phyloP scores from a whole-genome alignment of 192 early-diverging fungal species.

The Coemansia sp. region DNA sequence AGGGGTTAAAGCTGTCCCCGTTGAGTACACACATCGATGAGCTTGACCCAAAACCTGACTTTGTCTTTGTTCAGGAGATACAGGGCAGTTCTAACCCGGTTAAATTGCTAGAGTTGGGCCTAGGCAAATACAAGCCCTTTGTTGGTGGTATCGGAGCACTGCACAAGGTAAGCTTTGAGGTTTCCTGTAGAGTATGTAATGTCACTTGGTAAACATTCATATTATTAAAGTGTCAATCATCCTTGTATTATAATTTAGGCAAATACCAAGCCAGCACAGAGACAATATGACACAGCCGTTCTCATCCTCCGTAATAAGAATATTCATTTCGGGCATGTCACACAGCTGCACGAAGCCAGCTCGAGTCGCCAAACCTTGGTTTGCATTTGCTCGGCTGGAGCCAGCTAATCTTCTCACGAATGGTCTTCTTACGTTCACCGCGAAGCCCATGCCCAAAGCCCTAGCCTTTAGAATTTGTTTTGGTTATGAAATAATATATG shows the following conservation, averaged over 20 bases:
- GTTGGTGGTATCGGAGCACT: not conserved
- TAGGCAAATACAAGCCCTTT: not conserved
- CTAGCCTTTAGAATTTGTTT: too few relatives aligned
- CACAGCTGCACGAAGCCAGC: too few relatives aligned
- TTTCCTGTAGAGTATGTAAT: not conserved
- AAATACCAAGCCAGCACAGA: not conserved
- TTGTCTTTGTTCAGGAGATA: not conserved
- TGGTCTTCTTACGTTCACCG: too few relatives aligned
- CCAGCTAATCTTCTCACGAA: too few relatives aligned
- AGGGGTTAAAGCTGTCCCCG: not conserved
- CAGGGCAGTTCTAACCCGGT: not conserved
- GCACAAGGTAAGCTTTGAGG: not conserved
- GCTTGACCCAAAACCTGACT: not conserved
- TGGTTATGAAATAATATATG: too few relatives aligned
- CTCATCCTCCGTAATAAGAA: not conserved
- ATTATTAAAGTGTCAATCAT: not conserved
- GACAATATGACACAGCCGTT: not conserved
- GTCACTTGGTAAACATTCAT: not conserved
- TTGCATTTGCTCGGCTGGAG: too few relatives aligned
- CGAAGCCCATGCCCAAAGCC: too few relatives aligned
- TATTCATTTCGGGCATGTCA: not conserved
- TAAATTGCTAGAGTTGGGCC: not conserved
- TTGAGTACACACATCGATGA: not conserved
- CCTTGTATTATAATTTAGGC: not conserved
- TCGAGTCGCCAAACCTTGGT: too few relatives aligned